Conservation (phyloP, 805 yeast genomes). For the Aciculoconidium aculeatum region DNA sequence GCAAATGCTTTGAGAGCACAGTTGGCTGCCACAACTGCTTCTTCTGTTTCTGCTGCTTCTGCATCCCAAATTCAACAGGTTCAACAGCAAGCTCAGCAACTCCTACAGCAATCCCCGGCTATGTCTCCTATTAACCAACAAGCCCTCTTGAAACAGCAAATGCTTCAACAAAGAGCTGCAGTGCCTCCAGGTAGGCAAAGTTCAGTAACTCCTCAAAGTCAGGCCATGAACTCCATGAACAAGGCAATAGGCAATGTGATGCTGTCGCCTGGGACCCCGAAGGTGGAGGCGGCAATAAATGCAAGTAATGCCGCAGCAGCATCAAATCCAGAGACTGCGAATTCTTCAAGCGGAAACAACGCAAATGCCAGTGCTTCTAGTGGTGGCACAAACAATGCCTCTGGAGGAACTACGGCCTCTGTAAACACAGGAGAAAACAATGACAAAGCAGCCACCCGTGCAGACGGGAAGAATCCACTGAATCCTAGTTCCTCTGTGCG, state of each 20-base stretch:
- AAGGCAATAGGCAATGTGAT: too few relatives aligned
- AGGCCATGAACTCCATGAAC: too few relatives aligned
- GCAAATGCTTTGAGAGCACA: too few relatives aligned
- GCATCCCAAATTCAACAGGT: slow-evolving; percentile 11
- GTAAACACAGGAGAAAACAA: slow-evolving; percentile 23
- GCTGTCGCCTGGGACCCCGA: too few relatives aligned
- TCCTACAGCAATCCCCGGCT: slow-evolving; percentile 11
- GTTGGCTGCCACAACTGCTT: slow-evolving; percentile 7
- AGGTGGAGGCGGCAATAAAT: too few relatives aligned
- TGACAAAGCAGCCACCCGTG: slow-evolving; percentile 8
- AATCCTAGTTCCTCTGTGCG: slow-evolving; percentile 7
- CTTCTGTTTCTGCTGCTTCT: too few relatives aligned
- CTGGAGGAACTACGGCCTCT: slow-evolving; percentile 9
- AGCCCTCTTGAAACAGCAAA: too few relatives aligned
- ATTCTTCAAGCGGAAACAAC: slow-evolving; percentile 1
- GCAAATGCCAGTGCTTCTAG: slow-evolving; percentile 39
- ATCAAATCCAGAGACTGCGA: slow-evolving; percentile 3
- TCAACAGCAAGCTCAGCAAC: slow-evolving; percentile 11
- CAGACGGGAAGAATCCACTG: slow-evolving; percentile 9
- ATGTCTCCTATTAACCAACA: too few relatives aligned
- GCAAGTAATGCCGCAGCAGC: slow-evolving; percentile 8
- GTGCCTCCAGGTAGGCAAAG: too few relatives aligned
- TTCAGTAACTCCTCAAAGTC: too few relatives aligned
- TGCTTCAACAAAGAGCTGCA: too few relatives aligned
- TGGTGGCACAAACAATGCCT: slow-evolving; percentile 41